A percentile compares a stretch with the other conserved stretches of the same genome.
Conservation (phyloP, 306 rosid genomes). For the Arachis hypogaea region DNA sequence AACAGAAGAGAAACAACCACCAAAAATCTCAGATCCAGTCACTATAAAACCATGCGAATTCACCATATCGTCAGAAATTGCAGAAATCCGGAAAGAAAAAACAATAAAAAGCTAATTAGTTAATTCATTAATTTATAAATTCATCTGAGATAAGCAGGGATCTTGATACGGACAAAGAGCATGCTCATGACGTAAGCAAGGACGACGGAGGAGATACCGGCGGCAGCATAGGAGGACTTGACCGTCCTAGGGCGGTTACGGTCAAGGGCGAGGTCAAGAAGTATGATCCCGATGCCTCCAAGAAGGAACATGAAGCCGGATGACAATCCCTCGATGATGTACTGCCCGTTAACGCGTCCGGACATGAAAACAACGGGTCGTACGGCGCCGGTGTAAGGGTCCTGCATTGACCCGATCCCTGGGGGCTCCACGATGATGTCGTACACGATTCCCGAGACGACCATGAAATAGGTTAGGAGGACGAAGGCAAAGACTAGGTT, state of each 20-base stretch:
- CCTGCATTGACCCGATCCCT: conserved; percentile 88
- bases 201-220: conserved; percentile 68
- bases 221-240: conserved; percentile 79
- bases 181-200: conserved; percentile 86
- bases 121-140: not conserved
- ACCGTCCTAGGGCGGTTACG: conserved; percentile 75
- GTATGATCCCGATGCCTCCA: conserved; percentile 79
- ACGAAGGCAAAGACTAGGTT: conserved; percentile 56
- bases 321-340: conserved; percentile 86
- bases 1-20: not conserved
- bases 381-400: conserved; percentile 78
- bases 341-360: conserved; percentile 94
- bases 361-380: conserved; percentile 85
- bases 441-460: conserved; percentile 91
- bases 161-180: conserved; percentile 94
- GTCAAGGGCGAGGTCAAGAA: conserved; percentile 82
- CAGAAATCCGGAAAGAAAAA: not conserved
- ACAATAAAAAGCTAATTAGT: not conserved
- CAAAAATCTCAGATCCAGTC: not conserved
- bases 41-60: not conserved
- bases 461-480: conserved; percentile 96
- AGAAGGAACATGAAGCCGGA: conserved; percentile 94
- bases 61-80: not conserved
- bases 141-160: conserved; percentile 84
- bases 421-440: conserved; percentile 98